These are phyloP conservation scores for Yamadazyma diddensiae DNA, from an alignment of 1,139 yeast species.

Conservation along the genomic window DNA sequence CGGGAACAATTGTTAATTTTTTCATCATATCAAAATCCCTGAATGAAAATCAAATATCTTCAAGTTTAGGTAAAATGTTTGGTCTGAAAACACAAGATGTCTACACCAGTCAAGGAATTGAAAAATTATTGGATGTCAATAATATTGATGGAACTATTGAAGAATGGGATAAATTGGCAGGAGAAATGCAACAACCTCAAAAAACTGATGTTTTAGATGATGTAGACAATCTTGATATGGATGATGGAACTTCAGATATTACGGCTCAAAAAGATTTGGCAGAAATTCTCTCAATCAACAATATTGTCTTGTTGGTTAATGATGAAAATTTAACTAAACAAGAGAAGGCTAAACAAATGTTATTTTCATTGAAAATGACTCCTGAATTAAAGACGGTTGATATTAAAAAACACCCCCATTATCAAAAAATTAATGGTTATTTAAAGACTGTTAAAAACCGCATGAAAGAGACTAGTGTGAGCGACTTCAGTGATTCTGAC, in stretches of 20 bases:
- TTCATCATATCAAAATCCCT: no score
- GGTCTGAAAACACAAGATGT: no score
- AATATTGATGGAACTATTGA: slow-evolving; percentile 11
- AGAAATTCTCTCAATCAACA: slow-evolving; percentile 29
- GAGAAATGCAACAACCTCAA: no score
- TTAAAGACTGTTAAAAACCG: slow-evolving; percentile 19
- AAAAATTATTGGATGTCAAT: slow-evolving; percentile 12
- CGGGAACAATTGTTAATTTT: slow-evolving; percentile 12
- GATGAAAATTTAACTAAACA: slow-evolving; percentile 19
- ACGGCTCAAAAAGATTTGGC: slow-evolving; percentile 22
- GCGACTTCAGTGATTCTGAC: slow-evolving; percentile 7
- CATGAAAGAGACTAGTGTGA: slow-evolving; percentile 3
- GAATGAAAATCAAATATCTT: no score
- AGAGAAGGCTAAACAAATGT: slow-evolving; percentile 19
- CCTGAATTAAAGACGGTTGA: slow-evolving; percentile 33
- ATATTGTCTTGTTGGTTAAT: slow-evolving; percentile 23
- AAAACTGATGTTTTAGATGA: no score
- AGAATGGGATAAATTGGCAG: slow-evolving; percentile 16
- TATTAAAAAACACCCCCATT: slow-evolving; percentile 32
- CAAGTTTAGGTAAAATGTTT: no score
- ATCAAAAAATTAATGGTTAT: slow-evolving; percentile 22
- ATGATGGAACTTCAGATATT: no score
- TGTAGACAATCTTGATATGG: neutral
- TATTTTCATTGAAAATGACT: slow-evolving; percentile 23
- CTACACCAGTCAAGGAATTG: neutral